Percentiles rank a stretch among this genome's conserved stretches.
These are phyloP conservation scores for Lactarius quietus DNA, from an alignment of 768 basidiomycete species.

Conservation along the genomic window DNA sequence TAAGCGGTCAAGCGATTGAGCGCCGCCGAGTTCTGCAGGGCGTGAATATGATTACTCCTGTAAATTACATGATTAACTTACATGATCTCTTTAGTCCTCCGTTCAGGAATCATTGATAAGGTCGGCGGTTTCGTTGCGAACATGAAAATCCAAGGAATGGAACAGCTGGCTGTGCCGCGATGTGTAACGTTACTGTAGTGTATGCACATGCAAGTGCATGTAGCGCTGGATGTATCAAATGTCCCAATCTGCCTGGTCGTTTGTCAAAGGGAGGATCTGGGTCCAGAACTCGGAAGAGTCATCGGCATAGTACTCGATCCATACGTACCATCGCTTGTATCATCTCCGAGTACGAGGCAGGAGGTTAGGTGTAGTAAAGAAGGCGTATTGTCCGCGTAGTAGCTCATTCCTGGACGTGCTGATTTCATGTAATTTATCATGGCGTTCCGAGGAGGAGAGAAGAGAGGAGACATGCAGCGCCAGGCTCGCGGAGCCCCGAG, in stretches of 20 bases:
- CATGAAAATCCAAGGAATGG: neutral
- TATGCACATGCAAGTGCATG: neutral
- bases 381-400: neutral
- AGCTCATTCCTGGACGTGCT: neutral
- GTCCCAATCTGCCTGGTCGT: neutral
- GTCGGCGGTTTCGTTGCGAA: neutral
- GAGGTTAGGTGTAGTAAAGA: neutral
- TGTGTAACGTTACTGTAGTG: neutral
- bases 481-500: slow-evolving; percentile 6
- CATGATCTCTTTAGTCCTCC: slow-evolving; percentile 1
- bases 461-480: neutral
- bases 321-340: neutral
- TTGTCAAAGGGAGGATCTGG: neutral
- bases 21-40: neutral
- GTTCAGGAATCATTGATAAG: slow-evolving; percentile 4
- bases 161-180: neutral
- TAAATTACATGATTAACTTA: no score
- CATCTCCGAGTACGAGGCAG: neutral
- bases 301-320: neutral
- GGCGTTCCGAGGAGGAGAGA: neutral
- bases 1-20: slow-evolving; percentile 5
- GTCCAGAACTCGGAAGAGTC: neutral
- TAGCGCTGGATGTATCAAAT: neutral
- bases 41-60: neutral
- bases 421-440: neutral